Conservation (phyloP, 345 rosid genomes). For the Iberis pinnata region DNA sequence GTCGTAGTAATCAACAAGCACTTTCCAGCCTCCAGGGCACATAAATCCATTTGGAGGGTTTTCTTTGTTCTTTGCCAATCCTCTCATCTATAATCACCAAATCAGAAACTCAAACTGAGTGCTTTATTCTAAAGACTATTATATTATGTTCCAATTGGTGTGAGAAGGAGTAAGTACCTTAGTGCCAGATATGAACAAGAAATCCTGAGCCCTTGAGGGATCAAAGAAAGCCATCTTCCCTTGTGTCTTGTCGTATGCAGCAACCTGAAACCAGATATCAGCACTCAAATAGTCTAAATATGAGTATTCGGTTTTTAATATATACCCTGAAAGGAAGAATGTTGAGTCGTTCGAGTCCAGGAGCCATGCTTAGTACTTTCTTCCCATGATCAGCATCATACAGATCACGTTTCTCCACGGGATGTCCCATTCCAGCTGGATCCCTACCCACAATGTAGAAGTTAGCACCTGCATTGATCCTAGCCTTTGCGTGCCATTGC, state of each 20-base stretch:
- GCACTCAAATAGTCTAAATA: too few relatives aligned
- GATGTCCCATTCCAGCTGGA: slow-evolving; percentile 99
- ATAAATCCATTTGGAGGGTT: slow-evolving; percentile 92
- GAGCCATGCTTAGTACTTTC: slow-evolving; percentile 97
- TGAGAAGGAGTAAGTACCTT: too few relatives aligned
- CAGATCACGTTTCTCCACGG: slow-evolving; percentile 85
- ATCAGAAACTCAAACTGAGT: not conserved
- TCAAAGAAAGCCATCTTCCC: slow-evolving; percentile 99
- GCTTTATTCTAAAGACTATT: too few relatives aligned
- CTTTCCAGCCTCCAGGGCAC: slow-evolving; percentile 98
- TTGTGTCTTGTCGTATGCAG: slow-evolving; percentile 88
- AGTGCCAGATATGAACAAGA: slow-evolving; percentile 91
- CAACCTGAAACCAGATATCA: slow-evolving; percentile 46
- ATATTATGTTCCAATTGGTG: too few relatives aligned
- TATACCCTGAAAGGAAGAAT: slow-evolving; percentile 92
- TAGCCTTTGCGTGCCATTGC: slow-evolving; percentile 98
- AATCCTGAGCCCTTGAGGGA: slow-evolving; percentile 83
- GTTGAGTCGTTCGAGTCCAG: slow-evolving; percentile 87
- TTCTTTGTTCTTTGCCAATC: slow-evolving; percentile 88
- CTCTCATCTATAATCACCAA: slow-evolving; percentile 75
- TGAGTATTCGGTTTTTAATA: not conserved
- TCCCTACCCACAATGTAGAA: slow-evolving; percentile 98
- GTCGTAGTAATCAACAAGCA: slow-evolving; percentile 79
- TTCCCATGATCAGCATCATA: slow-evolving; percentile 97
- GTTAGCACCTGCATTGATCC: slow-evolving; percentile 94